Conservation (phyloP, 331 rosid species). For the Arachis monticola region DNA sequence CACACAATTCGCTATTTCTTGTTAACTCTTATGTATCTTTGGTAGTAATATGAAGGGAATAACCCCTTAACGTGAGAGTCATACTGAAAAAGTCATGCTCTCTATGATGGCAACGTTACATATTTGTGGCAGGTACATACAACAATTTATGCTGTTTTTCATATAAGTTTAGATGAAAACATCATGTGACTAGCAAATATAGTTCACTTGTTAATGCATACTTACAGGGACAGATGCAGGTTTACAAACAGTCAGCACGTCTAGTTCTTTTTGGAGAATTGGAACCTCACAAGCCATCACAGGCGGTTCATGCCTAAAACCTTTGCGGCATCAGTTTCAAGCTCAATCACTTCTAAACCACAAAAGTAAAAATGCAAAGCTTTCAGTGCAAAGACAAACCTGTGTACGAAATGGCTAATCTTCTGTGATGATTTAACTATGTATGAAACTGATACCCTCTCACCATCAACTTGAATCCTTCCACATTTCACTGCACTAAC, state of each 20-base stretch:
- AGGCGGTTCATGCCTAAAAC: constrained; percentile 97
- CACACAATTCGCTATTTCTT: not conserved
- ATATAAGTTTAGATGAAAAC: constrained; percentile 3
- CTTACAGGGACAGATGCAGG: constrained; percentile 96
- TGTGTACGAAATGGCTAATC: constrained; percentile 93
- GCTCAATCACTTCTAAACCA: constrained; percentile 35
- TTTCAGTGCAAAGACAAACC: constrained; percentile 54
- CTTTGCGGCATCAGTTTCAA: constrained; percentile 44
- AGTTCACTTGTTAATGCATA: constrained; percentile 39
- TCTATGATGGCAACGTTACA: not conserved
- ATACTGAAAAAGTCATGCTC: not conserved
- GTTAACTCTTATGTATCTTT: not conserved
- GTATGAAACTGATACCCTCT: constrained; percentile 53
- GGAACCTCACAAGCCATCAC: constrained; percentile 74
- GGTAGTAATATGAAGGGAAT: not conserved
- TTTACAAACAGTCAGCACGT: constrained; percentile 84
- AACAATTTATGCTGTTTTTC: not conserved
- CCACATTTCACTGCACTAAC: constrained; percentile 61
- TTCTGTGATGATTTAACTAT: constrained; percentile 79
- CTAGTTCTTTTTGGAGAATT: constrained; percentile 64
- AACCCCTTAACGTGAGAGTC: not conserved
- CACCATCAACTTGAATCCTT: constrained; percentile 61
- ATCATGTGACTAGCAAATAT: constrained; percentile 23
- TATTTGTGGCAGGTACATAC: not conserved
- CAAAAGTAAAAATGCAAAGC: constrained; percentile 10